Evolutionary conservation across 2,329 filamentous ascomycete genomes (phyloP).

Genomic region (Ciborinia camelliae): DNA sequence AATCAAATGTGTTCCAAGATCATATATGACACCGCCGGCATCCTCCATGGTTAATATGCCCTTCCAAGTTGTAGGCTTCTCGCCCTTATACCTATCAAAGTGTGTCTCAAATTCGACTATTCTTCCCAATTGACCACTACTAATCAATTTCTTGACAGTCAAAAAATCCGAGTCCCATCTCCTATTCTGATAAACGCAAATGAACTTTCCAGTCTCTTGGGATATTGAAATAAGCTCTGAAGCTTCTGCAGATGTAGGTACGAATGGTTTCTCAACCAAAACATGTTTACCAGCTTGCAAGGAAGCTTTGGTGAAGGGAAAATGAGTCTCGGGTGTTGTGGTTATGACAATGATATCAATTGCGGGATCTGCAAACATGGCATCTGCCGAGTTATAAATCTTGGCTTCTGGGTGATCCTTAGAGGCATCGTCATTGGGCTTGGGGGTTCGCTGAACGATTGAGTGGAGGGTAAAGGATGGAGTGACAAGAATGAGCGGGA

Average conservation of each 20-base stretch:
- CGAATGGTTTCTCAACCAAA: slow-evolving; percentile 80
- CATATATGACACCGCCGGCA: slow-evolving; percentile 67
- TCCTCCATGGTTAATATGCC: slow-evolving; percentile 53
- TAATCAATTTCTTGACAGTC: slow-evolving; percentile 62
- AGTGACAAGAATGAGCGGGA: slow-evolving; percentile 68
- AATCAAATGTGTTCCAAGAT: slow-evolving; percentile 72
- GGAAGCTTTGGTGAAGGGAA: slow-evolving; percentile 58
- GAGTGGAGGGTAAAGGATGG: slow-evolving; percentile 65
- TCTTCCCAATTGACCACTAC: slow-evolving; percentile 60
- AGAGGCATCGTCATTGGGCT: slow-evolving; percentile 61
- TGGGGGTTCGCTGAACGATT: slow-evolving; percentile 71
- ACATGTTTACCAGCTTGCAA: slow-evolving; percentile 73
- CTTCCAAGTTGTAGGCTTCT: slow-evolving; percentile 64
- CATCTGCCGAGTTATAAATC: slow-evolving; percentile 59
- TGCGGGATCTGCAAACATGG: slow-evolving; percentile 60
- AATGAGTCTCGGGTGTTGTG: slow-evolving; percentile 70
- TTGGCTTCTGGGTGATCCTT: slow-evolving; percentile 63
- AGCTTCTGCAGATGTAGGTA: slow-evolving; percentile 66
- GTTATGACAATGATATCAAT: slow-evolving; percentile 70
- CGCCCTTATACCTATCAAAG: slow-evolving; percentile 70
- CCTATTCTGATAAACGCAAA: slow-evolving; percentile 50
- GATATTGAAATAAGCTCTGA: slow-evolving; percentile 51
- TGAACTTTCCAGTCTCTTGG: slow-evolving; percentile 39
- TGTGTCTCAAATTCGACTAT: slow-evolving; percentile 75
- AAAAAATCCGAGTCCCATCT: slow-evolving; percentile 76